A percentile compares a stretch with the other conserved stretches of the same genome.
phyloP scores from a whole-genome alignment of 2,329 filamentous ascomycete genomes.

The Plenodomus tracheiphilus region DNA sequence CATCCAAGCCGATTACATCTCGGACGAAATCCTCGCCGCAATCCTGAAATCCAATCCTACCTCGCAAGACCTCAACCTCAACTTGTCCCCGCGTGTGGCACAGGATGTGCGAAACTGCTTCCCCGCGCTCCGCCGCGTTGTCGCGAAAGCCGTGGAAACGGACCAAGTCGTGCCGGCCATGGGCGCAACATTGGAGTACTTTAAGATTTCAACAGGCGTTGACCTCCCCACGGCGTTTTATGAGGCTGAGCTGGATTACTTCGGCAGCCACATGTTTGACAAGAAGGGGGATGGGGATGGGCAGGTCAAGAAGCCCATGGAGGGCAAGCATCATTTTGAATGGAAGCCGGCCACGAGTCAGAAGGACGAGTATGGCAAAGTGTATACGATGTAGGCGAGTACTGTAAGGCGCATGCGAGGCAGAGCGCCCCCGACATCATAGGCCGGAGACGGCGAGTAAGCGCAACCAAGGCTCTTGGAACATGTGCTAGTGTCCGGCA shows the following conservation, averaged over 20 bases:
- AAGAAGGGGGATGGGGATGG: constrained; percentile 56
- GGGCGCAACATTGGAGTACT: constrained; percentile 65
- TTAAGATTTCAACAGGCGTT: constrained; percentile 65
- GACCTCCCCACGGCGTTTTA: constrained; percentile 69
- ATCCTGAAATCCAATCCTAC: constrained; percentile 43
- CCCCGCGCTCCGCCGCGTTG: constrained; percentile 58
- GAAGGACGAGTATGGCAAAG: constrained; percentile 23
- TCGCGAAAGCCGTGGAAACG: constrained; percentile 57
- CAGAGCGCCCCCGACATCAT: too few species aligned
- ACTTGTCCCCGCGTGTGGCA: constrained; percentile 51
- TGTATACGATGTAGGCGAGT: constrained; percentile 2
- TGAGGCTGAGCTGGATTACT: constrained; percentile 72
- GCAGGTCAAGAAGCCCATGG: constrained; percentile 52
- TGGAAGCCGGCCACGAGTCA: constrained; percentile 55
- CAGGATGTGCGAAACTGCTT: constrained; percentile 58
- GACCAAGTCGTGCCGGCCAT: constrained; percentile 66
- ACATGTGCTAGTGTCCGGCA: not conserved
- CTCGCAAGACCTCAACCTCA: constrained; percentile 52
- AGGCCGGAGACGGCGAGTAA: too few species aligned
- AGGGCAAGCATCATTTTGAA: constrained; percentile 66
- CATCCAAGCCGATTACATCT: constrained; percentile 68
- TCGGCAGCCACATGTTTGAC: constrained; percentile 69
- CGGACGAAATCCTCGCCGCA: constrained; percentile 57
- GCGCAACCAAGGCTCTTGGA: not conserved
- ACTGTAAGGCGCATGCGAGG: too few species aligned